Evolutionary conservation across 441 rosid species (phyloP).

Genomic region (Aleurites moluccanus): DNA sequence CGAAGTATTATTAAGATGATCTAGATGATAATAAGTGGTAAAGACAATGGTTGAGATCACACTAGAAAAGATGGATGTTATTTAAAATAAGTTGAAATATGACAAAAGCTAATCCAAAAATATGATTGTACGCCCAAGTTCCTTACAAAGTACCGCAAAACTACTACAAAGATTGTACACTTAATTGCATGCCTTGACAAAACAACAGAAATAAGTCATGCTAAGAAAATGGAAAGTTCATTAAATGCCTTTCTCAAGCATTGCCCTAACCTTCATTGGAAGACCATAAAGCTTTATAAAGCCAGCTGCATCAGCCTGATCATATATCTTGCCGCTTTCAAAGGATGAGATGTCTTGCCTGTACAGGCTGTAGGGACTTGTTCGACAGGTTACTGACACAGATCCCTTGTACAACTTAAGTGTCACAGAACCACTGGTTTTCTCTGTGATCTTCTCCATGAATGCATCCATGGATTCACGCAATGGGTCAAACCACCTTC

Average conservation of each 20-base stretch:
- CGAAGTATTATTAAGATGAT: no score
- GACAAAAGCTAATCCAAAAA: no score
- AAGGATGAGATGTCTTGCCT: slow-evolving; percentile 88
- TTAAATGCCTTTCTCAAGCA: slow-evolving; percentile 55
- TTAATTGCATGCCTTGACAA: no score
- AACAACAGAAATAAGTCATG: no score
- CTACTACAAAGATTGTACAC: no score
- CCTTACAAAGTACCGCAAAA: no score
- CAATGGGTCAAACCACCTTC: slow-evolving; percentile 91
- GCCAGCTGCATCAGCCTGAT: slow-evolving; percentile 96
- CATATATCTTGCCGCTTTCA: slow-evolving; percentile 79
- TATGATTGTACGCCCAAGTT: no score
- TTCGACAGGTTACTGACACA: slow-evolving; percentile 54
- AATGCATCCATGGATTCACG: slow-evolving; percentile 82
- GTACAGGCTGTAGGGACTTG: slow-evolving; percentile 72
- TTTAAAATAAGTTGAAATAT: no score
- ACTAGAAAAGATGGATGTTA: no score
- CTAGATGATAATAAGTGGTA: no score
- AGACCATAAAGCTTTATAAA: slow-evolving; percentile 77
- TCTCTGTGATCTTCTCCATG: slow-evolving; percentile 80
- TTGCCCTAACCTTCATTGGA: slow-evolving; percentile 77
- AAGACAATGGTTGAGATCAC: no score
- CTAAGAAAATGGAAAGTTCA: background rate
- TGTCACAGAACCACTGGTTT: slow-evolving; percentile 68
- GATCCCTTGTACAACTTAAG: slow-evolving; percentile 85